Evolutionary conservation across 495 filamentous ascomycete genomes (phyloP), one percentile per base, ranked within the genome.

Genomic region (Pseudotulostoma volvatum): DNA sequence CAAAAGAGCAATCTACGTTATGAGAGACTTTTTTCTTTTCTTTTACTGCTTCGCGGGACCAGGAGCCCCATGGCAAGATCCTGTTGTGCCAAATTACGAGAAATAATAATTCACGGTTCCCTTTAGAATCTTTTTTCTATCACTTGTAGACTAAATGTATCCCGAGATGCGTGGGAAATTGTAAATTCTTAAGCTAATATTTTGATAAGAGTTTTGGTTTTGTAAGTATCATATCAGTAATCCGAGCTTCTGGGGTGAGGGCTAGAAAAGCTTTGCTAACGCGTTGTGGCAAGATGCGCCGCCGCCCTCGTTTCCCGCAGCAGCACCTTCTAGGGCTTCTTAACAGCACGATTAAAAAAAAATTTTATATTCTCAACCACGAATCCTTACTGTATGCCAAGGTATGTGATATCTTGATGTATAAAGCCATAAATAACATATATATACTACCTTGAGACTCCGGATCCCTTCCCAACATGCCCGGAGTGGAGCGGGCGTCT

Each of bases 361-460:
- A 65, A 64, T 54, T 50, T 51, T 50, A 45, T 48, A 44, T n/a
- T 48, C 49, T 38, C 55, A 51, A 56, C 63, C 52, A 59, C 55
- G 54, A 45, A 42, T 45, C 45, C 40, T 51, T 61, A 39, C 53
- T 48, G 47, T n/a, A 52, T 45, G 32, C 38, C 36, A 50, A 65
- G 63, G 63, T 67, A 58, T 42, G 63, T 64, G 44, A 11, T 47
- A 44, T 33, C 46, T 18, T 21, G 31, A n/a, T n/a, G n/a, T n/a
- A n/a, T n/a, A n/a, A n/a, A n/a, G n/a, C n/a, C n/a, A n/a, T n/a
- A n/a, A n/a, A n/a, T n/a, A n/a, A n/a, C n/a, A n/a, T n/a, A n/a
- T n/a, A n/a, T n/a, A n/a, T n/a, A n/a, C n/a, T n/a, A n/a, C n/a
- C n/a, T n/a, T n/a, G n/a, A n/a, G n/a, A n/a, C n/a, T n/a, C n/a